Base-by-base conservation (phyloP, 2,329 filamentous ascomycete genomes). In the Trichoderma sp. region DNA sequence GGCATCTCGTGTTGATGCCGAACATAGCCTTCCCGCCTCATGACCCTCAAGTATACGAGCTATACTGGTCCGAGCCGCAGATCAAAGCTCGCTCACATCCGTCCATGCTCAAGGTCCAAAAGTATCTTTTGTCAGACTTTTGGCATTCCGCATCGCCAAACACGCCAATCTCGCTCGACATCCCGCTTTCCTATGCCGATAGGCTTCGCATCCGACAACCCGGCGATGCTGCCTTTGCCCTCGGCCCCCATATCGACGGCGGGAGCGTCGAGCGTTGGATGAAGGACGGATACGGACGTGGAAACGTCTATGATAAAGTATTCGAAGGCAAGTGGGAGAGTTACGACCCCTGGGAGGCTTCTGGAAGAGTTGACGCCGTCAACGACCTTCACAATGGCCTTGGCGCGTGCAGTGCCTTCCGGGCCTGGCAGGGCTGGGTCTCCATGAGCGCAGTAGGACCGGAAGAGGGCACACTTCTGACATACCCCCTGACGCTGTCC, bases 351-450 rank as follows among this genome's bases (percentile, higher is more conserved):
- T 97, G 91, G 87, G 93, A 97, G 74, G 89, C 89, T 0, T 88
- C 86, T 71, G 86, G 87, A 7, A 86, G 94, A 4, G 83, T 95
- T 0, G 79, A 81, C 0, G 92, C 91, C 3, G 85, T 88, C 2
- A 89, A 87, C 70, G 90, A 97, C 78, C 81, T 94, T 39, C 96
- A 97, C 77, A 85, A 92, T 61, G 93, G 94, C 0, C 85, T 93
- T 0, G 94, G 94, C 0, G 89, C 91, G 0, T 97, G 93, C 79
- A 90, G 86, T 56, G 93, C 94, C 83, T 94, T 97, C 79, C 87
- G 95, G 49, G 91, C 93, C 85, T 95, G 92, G 78, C 94, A 97
- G 80, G 94, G 93, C 21, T 97, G 94, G 94, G 79, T 97, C 64
- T 87, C 87, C 70, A 90, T 97, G 85, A 93, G 90, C 69, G 81